A percentile compares a stretch with the other conserved stretches of the same genome.
Evolutionary conservation across 2,329 filamentous ascomycete species (phyloP).

Genomic region (Sporothrix pseudoabietina): DNA sequence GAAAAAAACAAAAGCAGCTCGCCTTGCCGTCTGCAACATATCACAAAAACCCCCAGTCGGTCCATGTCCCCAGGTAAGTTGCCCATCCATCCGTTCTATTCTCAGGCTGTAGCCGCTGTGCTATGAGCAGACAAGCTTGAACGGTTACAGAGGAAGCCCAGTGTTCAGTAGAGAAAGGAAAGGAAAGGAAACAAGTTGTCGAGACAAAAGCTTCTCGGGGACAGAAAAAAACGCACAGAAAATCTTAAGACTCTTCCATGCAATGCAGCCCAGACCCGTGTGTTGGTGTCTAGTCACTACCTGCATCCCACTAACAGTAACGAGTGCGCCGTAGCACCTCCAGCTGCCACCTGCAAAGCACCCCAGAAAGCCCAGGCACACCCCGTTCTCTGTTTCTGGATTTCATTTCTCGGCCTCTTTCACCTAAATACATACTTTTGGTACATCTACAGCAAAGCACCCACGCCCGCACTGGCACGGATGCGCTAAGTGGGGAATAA

Average conservation of each 20-base stretch:
- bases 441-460: conserved; percentile 7
- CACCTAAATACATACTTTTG: conserved; percentile 20
- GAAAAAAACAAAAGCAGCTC: background rate
- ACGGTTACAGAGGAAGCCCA: background rate
- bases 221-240: background rate
- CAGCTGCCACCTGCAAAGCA: conserved; percentile 13
- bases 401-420: conserved; percentile 13
- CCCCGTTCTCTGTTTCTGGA: background rate
- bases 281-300: conserved; percentile 2
- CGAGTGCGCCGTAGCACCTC: background rate
- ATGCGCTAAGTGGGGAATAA: conserved; percentile 31
- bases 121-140: background rate
- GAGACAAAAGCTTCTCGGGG: background rate
- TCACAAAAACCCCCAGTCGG: background rate
- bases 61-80: background rate
- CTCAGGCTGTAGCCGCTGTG: conserved; percentile 12
- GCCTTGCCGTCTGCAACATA: background rate
- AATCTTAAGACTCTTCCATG: background rate
- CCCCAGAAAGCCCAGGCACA: conserved; percentile 15
- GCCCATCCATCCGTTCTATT: background rate
- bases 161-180: background rate
- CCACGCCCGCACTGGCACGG: background rate
- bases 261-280: background rate
- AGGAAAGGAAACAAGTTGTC: background rate
- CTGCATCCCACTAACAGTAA: conserved; percentile 19